Evolutionary conservation across 371 early-diverging fungal genomes (phyloP).

Genomic region (Circinella minor): DNA sequence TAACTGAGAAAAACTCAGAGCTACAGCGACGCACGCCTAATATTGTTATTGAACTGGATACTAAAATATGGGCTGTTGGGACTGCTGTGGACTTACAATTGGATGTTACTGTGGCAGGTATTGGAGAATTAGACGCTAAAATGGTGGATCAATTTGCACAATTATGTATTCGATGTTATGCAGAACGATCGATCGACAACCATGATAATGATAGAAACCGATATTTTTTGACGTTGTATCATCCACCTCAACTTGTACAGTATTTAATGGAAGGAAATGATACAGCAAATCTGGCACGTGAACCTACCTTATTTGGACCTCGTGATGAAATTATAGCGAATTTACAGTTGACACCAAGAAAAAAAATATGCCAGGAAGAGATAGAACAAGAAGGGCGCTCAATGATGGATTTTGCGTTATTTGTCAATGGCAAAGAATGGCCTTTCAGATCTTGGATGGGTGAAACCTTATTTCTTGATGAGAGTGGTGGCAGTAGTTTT

Average conservation of each 20-base stretch:
- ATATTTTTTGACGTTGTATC: constrained; percentile 25
- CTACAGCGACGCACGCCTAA: neutral
- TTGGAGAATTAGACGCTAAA: constrained; percentile 10
- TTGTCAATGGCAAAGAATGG: constrained; percentile 42
- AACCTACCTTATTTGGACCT: neutral
- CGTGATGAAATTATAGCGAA: constrained; percentile 13
- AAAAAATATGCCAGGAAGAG: neutral
- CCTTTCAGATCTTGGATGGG: constrained; percentile 28
- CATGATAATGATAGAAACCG: neutral
- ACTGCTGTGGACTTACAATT: constrained; percentile 17
- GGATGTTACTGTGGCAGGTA: neutral
- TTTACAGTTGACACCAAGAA: neutral
- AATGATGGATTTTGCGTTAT: constrained; percentile 16
- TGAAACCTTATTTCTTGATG: neutral
- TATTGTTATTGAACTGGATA: constrained; percentile 19
- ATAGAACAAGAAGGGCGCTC: neutral
- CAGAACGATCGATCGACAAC: constrained; percentile 6
- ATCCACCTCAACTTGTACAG: constrained; percentile 29
- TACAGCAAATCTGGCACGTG: neutral
- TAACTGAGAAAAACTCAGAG: neutral
- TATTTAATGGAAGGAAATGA: constrained; percentile 23
- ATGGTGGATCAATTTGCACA: constrained; percentile 40
- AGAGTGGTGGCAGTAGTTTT: neutral
- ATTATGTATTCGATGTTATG: constrained; percentile 36
- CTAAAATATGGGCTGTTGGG: constrained; percentile 15